phyloP scores from a whole-genome alignment of 108 stramenopile species.

The Nannochloropsis granulata region DNA sequence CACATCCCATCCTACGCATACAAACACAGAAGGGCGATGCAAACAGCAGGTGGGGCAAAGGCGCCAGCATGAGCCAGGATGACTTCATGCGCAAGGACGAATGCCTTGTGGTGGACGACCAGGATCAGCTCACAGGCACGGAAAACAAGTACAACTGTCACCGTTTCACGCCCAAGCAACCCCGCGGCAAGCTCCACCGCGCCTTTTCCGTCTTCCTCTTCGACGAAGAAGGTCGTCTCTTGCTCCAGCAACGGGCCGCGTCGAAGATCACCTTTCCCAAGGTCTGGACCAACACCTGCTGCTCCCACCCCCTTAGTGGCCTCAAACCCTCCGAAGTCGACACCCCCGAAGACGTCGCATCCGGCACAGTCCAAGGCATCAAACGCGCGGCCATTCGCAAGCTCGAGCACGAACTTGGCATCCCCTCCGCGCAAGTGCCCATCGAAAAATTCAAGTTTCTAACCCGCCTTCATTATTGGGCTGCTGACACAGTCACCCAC shows the following conservation, averaged over 20 bases:
- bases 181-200: conserved; percentile 61
- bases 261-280: conserved; percentile 96
- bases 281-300: conserved; percentile 99
- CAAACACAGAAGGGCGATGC: neutral
- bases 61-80: conserved; percentile 35
- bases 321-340: conserved; percentile 38
- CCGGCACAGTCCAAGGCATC: conserved; percentile 49
- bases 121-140: conserved; percentile 21
- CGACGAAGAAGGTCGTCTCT: conserved; percentile 60
- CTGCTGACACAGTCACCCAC: conserved; percentile 49
- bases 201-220: conserved; percentile 97
- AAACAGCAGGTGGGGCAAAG: neutral
- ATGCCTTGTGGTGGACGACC: conserved; percentile 22
- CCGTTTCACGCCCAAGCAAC: conserved; percentile 15
- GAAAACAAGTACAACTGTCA: conserved; percentile 26
- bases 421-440: conserved; percentile 47
- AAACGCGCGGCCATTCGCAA: conserved; percentile 92
- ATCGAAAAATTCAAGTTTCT: conserved; percentile 73
- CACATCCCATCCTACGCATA: too few species aligned
- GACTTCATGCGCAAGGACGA: conserved; percentile 41
- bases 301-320: conserved; percentile 77
- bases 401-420: conserved; percentile 88
- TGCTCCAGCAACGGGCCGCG: conserved; percentile 82
- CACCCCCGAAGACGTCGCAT: conserved; percentile 6
- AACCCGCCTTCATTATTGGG: conserved; percentile 90